A percentile compares a stretch with the other conserved stretches of the same genome.
Conservation (phyloP, 2,329 filamentous ascomycete species). For the Alternaria triticina region DNA sequence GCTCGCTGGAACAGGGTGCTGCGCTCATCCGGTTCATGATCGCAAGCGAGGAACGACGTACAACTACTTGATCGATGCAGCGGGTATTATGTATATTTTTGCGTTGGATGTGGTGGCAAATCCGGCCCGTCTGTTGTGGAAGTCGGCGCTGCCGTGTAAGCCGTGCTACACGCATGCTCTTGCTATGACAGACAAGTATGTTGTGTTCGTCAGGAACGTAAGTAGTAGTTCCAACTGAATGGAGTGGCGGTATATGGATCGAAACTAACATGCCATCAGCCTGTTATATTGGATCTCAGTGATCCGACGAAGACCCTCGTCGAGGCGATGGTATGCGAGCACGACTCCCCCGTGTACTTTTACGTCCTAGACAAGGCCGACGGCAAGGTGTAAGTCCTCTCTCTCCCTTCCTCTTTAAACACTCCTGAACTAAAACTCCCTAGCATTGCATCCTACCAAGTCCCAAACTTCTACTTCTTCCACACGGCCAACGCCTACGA, state of each 20-base stretch:
- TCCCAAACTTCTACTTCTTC: background rate
- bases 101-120: background rate
- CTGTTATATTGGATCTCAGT: background rate
- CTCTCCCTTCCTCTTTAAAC: background rate
- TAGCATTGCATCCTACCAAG: background rate
- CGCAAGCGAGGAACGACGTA: background rate
- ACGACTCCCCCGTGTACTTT: background rate
- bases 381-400: background rate
- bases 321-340: background rate
- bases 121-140: background rate
- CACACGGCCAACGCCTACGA: background rate
- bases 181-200: background rate
- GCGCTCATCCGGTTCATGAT: background rate
- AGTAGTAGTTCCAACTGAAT: background rate
- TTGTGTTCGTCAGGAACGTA: background rate
- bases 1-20: background rate
- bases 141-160: background rate
- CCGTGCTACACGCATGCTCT: constrained; percentile 2
- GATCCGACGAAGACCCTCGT: background rate
- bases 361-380: background rate
- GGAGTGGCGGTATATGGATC: background rate
- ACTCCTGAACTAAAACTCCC: background rate
- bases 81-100: background rate
- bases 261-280: background rate
- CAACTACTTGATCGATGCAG: background rate